phyloP scores from a whole-genome alignment of 2,329 filamentous ascomycete genomes.

The Paraphoma chrysanthemicola region DNA sequence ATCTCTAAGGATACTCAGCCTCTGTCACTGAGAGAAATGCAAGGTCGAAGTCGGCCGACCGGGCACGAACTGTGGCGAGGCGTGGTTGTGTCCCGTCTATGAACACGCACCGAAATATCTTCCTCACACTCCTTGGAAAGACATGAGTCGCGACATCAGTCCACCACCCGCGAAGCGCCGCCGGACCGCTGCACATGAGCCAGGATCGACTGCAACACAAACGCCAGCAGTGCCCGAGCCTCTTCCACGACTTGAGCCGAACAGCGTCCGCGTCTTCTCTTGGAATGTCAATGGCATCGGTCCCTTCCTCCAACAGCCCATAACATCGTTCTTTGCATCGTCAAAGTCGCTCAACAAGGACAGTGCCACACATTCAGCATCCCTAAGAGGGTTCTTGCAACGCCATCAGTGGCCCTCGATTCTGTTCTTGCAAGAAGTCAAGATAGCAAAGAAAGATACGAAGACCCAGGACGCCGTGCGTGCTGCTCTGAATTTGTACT shows the following conservation, averaged over 20 bases:
- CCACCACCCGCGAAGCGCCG: constrained; percentile 32
- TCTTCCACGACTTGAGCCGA: constrained; percentile 5
- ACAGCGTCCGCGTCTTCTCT: constrained; percentile 49
- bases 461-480: constrained; percentile 50
- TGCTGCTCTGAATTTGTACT: constrained; percentile 41
- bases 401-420: constrained; percentile 54
- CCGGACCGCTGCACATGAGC: constrained; percentile 11
- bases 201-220: not conserved
- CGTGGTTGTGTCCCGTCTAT: no score
- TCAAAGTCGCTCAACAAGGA: constrained; percentile 9
- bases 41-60: no score
- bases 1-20: no score
- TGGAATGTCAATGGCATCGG: constrained; percentile 60
- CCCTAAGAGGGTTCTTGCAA: constrained; percentile 53
- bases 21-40: no score
- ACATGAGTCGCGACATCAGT: constrained; percentile 32
- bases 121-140: not conserved
- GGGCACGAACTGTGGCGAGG: no score
- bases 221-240: not conserved
- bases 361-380: constrained; percentile 21
- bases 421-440: constrained; percentile 59
- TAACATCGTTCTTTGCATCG: constrained; percentile 49
- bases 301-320: constrained; percentile 50
- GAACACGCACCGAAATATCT: no score
- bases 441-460: constrained; percentile 52